Base-by-base conservation (phyloP, 2,329 filamentous ascomycete genomes). In the Lithohypha guttulata region DNA sequence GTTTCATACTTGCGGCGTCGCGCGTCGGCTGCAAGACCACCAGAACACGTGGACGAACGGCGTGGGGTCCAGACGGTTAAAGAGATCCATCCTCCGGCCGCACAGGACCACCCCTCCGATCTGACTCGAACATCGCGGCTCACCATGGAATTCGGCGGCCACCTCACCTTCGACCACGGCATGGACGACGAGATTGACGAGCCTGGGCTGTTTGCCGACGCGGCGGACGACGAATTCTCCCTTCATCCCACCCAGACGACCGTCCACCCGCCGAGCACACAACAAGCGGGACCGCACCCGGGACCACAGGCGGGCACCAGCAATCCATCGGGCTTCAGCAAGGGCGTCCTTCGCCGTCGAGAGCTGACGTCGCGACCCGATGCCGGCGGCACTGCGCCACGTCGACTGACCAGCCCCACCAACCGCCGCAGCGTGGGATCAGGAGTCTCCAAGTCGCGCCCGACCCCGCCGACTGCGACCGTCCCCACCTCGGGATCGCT, bases 1-100 rank as follows among this genome's bases (percentile, higher is more conserved):
- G 27, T 29, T 29, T 29, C 27, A 29, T 29, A 29, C 27, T 29
- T 29, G 27, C 27, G 27, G 27, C 27, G 27, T 29, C 27, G 27
- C 27, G 27, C 6, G 17, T 29, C 27, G 27, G 27, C n/a, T 29
- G 17, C 27, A 6, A 29, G 27, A 29, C 27, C 27, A 29, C n/a
- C 6, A 29, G 27, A 29, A 29, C 27, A 6, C n/a, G 27, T 29
- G 27, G 27, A 29, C 27, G 27, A 29, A 29, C 27, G 27, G 27
- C 27, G 27, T 29, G 27, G 27, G 27, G 27, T 29, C n/a, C 27
- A 29, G 27, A 29, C 27, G 27, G 27, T 29, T 29, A 29, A 29
- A 29, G 27, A 29, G 27, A 14, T 14, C n/a, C 27, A 29, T 29
- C 27, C n/a, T 13, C 27, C n/a, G n/a, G 27, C 27, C 27, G 27